Percentiles rank a stretch among this genome's conserved stretches.
Conservation (phyloP, 2,329 filamentous ascomycete genomes). For the Clarireedia sp. region DNA sequence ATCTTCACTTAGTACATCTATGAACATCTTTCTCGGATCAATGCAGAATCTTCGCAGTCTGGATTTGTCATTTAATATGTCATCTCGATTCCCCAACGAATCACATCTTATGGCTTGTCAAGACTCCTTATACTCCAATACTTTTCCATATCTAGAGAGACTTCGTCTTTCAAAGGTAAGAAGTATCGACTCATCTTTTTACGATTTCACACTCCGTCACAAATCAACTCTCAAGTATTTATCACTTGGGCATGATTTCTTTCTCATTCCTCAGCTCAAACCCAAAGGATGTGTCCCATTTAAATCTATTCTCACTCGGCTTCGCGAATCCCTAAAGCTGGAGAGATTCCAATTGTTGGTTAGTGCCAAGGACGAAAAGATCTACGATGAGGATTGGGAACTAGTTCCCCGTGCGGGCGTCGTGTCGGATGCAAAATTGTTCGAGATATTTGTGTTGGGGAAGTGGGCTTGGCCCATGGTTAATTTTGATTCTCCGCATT, state of each 20-base stretch:
- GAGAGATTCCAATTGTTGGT: slow-evolving; percentile 8
- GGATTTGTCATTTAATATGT: background rate
- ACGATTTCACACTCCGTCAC: background rate
- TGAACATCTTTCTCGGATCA: background rate
- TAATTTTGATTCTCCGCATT: slow-evolving; percentile 4
- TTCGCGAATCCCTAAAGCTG: background rate
- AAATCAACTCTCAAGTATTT: background rate
- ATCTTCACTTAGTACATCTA: background rate
- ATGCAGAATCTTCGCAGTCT: background rate
- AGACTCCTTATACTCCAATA: background rate
- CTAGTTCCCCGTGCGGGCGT: background rate
- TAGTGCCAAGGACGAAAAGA: background rate
- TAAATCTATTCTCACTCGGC: background rate
- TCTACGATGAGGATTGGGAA: slow-evolving; percentile 1
- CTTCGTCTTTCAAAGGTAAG: slow-evolving; percentile 2
- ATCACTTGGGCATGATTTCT: background rate
- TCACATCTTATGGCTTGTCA: background rate
- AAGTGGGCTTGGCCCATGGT: slow-evolving; percentile 6
- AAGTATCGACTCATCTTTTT: background rate
- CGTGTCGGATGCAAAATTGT: slow-evolving; percentile 3
- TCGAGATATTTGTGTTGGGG: slow-evolving; percentile 3
- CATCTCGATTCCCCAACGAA: background rate
- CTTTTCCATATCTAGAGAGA: background rate
- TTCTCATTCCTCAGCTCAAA: background rate
- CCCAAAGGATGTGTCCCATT: background rate